Conservation (phyloP, 305 asterid species). For the Plantago rigida region DNA sequence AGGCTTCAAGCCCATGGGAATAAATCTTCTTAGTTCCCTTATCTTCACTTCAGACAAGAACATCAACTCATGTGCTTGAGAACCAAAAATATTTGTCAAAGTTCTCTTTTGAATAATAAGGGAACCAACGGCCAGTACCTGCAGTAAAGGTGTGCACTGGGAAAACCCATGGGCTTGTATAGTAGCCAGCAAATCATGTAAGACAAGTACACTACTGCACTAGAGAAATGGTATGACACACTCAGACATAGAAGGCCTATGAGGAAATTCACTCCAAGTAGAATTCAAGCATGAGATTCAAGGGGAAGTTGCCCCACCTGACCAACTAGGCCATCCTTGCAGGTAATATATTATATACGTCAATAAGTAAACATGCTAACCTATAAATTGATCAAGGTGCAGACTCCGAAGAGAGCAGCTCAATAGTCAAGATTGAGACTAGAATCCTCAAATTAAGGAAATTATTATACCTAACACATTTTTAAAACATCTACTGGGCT, state of each 20-base stretch:
- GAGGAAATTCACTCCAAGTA: background rate
- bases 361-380: background rate
- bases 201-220: background rate
- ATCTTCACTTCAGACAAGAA: background rate
- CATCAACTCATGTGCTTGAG: background rate
- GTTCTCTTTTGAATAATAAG: background rate
- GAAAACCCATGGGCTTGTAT: background rate
- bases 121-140: background rate
- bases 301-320: background rate
- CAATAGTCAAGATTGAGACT: background rate
- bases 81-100: background rate
- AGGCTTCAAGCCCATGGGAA: background rate
- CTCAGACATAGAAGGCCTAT: background rate
- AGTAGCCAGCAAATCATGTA: background rate
- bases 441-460: background rate
- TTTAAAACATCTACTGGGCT: conserved; percentile 5
- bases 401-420: background rate
- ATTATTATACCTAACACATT: background rate
- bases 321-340: background rate
- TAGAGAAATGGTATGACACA: background rate
- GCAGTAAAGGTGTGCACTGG: background rate
- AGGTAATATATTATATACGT: background rate
- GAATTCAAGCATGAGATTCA: background rate
- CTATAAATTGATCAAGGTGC: background rate
- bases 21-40: too few relatives aligned